Evolutionary conservation across 306 rosid genomes (phyloP), one percentile per base, ranked within the genome.

Genomic region (Heteromeles arbutifolia): DNA sequence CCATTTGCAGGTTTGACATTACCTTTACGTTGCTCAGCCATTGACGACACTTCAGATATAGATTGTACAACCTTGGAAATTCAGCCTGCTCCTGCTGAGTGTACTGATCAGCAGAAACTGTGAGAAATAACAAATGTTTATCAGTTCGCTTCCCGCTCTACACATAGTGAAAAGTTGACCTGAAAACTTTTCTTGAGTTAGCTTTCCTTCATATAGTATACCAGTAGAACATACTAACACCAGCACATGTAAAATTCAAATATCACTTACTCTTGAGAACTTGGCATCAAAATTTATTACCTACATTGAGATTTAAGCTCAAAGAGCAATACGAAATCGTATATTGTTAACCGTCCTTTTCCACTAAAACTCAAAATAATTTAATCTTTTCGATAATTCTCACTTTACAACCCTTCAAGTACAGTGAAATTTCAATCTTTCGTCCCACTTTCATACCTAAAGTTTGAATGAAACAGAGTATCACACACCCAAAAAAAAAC

Each of bases 11-110:
- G 41, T 74, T 77, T 72, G 32, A 24, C 79, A 56, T 39, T 73
- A 24, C 74, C 78, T 39, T 67, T 72, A 8, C 85, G 75, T 58
- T 67, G 39, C 2, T 81, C 85, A 24, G 82, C 76, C 85, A 82
- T 82, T 32, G 74, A 26, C 1, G 65, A 13, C 53, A 70, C 64
- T 62, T 65, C 41, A 57, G 58, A 41, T 17, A n/a, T 50, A 48
- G 31, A 67, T 13, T 21, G 14, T 2, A 18, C 18, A 53, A 17
- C 67, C 66, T 25, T 62, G 61, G 65, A 68, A 80, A 13, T 18
- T 76, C 34, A 44, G 74, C 80, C 66, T 31, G 39, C 32, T 41
- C 71, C 66, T 31, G 39, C 32, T 41, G 65, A 75, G 43, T 19
- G 26, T 25, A 45, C 59, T 63, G 79, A 82, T 69, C 65, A 69